These are phyloP conservation scores for Solanum peruvianum DNA, from an alignment of 257 asterid genomes.

Conservation along the genomic window DNA sequence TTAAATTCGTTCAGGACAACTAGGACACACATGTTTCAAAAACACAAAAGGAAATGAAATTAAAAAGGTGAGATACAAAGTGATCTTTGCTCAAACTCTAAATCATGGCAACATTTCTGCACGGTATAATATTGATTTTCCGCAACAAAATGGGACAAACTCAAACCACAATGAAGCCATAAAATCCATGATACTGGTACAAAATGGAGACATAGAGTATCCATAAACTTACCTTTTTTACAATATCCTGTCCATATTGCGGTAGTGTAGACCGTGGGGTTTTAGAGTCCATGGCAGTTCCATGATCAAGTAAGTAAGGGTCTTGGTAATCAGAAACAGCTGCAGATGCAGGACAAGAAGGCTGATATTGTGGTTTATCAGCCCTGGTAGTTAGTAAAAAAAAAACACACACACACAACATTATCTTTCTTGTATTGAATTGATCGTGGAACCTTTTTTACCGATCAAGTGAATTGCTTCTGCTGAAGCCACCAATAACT, in stretches of 20 bases:
- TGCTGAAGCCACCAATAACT: constrained; percentile 57
- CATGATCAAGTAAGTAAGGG: constrained; percentile 37
- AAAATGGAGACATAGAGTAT: background rate
- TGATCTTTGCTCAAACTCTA: too few species aligned
- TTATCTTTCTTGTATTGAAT: constrained; percentile 59
- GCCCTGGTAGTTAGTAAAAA: constrained; percentile 28
- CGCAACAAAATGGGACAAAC: background rate
- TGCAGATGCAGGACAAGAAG: background rate
- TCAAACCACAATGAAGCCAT: background rate
- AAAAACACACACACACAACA: constrained; percentile 4
- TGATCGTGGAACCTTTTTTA: constrained; percentile 63
- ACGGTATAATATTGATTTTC: background rate
- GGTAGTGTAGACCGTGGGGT: constrained; percentile 29
- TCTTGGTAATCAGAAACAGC: constrained; percentile 43
- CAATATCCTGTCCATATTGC: constrained; percentile 47
- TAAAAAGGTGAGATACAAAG: too few species aligned
- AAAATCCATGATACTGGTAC: background rate
- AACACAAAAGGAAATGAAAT: too few species aligned
- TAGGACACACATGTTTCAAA: too few species aligned
- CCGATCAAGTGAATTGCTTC: constrained; percentile 77
- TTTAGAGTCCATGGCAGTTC: constrained; percentile 39
- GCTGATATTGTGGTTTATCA: constrained; percentile 26
- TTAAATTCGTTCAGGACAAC: too few species aligned
- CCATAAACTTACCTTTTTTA: constrained; percentile 57
- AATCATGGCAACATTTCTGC: too few species aligned